These are phyloP conservation scores for Diacronema lutheri DNA, from an alignment of 78 protist species.

Conservation along the genomic window DNA sequence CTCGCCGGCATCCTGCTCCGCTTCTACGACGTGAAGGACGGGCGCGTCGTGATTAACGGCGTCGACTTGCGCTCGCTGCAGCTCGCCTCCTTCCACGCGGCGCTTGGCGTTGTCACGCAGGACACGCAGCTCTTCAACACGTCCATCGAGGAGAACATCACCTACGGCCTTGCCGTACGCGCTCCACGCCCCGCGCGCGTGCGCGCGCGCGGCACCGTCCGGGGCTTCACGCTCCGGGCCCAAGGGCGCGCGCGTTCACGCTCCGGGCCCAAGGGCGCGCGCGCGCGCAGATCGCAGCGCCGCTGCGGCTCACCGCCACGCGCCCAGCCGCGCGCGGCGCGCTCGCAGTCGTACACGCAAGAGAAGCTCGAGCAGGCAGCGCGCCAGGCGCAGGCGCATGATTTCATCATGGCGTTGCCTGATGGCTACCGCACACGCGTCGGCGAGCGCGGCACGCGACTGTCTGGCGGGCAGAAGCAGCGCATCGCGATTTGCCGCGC, in stretches of 20 bases:
- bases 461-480: slow-evolving; percentile 42
- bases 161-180: slow-evolving; percentile 15
- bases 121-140: slow-evolving; percentile 35
- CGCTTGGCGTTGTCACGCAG: slow-evolving; percentile 64
- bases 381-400: slow-evolving; percentile 30
- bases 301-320: no score
- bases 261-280: no score
- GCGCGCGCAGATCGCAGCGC: no score
- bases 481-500: slow-evolving; percentile 31
- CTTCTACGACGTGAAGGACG: slow-evolving; percentile 44
- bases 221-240: no score
- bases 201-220: no score
- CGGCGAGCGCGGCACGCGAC: slow-evolving; percentile 31
- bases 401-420: slow-evolving; percentile 17
- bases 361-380: no score
- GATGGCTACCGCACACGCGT: slow-evolving; percentile 4
- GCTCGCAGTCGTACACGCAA: no score
- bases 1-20: slow-evolving; percentile 4
- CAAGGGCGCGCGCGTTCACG: no score
- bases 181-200: no score
- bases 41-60: slow-evolving; percentile 70
- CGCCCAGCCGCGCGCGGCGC: no score
- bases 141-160: slow-evolving; percentile 32
- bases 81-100: slow-evolving; percentile 45
- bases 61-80: slow-evolving; percentile 36